Conservation (phyloP, 257 asterid species). For the Fraxinus quadrangulata region DNA sequence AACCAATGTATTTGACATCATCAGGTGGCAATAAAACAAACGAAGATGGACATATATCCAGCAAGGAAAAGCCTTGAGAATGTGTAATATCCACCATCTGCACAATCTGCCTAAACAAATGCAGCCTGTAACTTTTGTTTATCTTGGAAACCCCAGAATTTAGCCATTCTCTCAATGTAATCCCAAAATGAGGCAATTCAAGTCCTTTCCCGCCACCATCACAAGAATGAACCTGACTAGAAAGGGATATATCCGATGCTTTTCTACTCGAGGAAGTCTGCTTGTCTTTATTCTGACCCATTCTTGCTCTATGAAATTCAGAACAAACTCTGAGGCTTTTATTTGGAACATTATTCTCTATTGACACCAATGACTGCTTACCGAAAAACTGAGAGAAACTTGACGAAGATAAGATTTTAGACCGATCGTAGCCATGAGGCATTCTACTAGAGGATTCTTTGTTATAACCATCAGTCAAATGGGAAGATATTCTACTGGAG, state of each 20-base stretch:
- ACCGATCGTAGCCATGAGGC: slow-evolving; percentile 13
- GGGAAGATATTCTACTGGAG: slow-evolving; percentile 23
- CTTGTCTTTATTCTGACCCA: slow-evolving; percentile 17
- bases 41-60: slow-evolving; percentile 45
- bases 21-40: slow-evolving; percentile 31
- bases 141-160: slow-evolving; percentile 16
- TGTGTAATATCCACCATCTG: slow-evolving; percentile 35
- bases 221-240: slow-evolving; percentile 7
- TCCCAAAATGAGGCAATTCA: slow-evolving; percentile 25
- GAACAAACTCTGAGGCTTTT: slow-evolving; percentile 17
- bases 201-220: slow-evolving; percentile 12
- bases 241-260: slow-evolving; percentile 10
- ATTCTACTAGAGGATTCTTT: slow-evolving; percentile 17
- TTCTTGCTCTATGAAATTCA: slow-evolving; percentile 10
- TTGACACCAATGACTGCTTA: slow-evolving; percentile 21
- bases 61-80: slow-evolving; percentile 31
- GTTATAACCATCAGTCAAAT: slow-evolving; percentile 15
- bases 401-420: slow-evolving; percentile 34
- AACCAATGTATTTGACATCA: slow-evolving; percentile 38
- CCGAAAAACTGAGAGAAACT: slow-evolving; percentile 39
- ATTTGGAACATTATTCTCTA: slow-evolving; percentile 20
- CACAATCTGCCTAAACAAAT: slow-evolving; percentile 43
- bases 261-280: slow-evolving; percentile 13
- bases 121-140: slow-evolving; percentile 31
- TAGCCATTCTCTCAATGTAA: slow-evolving; percentile 50